Base-by-base conservation (phyloP, 331 rosid species). In the Phaseolus coccineus region DNA sequence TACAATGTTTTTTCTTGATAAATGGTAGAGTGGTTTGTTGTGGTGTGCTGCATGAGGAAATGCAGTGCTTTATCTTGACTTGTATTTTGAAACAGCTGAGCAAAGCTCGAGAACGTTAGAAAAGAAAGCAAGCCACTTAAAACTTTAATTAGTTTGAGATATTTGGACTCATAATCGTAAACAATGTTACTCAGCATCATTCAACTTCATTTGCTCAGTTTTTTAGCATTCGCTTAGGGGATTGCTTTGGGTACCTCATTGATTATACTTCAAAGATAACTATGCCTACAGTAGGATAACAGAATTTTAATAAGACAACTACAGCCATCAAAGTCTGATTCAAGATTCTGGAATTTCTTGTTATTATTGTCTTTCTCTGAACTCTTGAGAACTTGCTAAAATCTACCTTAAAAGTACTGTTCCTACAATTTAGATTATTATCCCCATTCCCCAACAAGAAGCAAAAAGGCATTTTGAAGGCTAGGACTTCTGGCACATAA, bases 61-160 rank as follows among this genome's bases (percentile, higher is more conserved):
- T 69, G 24, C 9, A 31, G 6, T 51, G 1, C 48, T 44, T 70
- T 40, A 25, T 76, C 52, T 55, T 48, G 46, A 50, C 8, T 30
- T 82, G 28, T 65, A 31, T 77, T 71, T 53, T 40, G 72, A 64
- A 56, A 77, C 66, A 71, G 35, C 71, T 31, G 25, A 6, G 55
- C 28, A 11, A 63, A 83, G 40, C 9, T 13, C 13, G 48, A 58
- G 48, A 42, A 39, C 27, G 35, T 76, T 13, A 37, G 28, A 74
- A 67, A 13, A 37, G 28, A 74, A 67, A 35, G 65, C 33, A 67
- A 30, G 28, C 71, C 74, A 10, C 47, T 66, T 75, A 47, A 40
- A 61, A 74, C 48, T 48, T 50, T 16, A 8, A 48, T 56, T 50
- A 74, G 42, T 44, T 58, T 51, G 37, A 52, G 67, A 10, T 35